Base-by-base conservation (phyloP, 2,329 filamentous ascomycete species). In the Alternaria hordeiaustralica region DNA sequence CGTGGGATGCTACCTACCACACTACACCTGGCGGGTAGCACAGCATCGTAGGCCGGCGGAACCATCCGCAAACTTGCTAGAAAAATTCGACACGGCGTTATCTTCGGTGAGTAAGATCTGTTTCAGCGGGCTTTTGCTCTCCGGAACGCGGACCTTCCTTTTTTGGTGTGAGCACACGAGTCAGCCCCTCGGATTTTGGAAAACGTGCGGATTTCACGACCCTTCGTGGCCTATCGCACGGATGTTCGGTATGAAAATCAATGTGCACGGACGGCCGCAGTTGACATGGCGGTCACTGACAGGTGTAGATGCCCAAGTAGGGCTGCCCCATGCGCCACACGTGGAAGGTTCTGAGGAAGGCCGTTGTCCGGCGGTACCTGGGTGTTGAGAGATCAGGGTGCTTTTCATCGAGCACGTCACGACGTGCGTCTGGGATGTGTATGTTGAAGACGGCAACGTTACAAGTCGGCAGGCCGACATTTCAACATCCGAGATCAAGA, bases 381-480 rank as follows among this genome's bases (percentile, higher is more conserved):
- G 36, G 15, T 61, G 50, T 55, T 55, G 58, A 64, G 47, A 12
- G 33, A 45, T 44, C n/a, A 51, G 28, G 18, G 30, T 56, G 58
- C 53, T 33, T 60, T 45, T 49, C 55, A 56, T 54, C 23, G 21
- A 54, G 23, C 23, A 58, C 43, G 62, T 55, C 63, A 58, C 51
- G 51, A 56, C 36, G 28, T 46, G 44, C 41, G 26, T 25, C 46
- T 21, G 33, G 49, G 20, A 53, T 53, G 28, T 45, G 54, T 46
- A 56, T 23, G 54, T 13, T 43, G 44, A 46, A 26, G 54, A 20
- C 54, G 25, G 41, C 13, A 30, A 13, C 44, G 41, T 53, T 41
- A 53, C 49, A 53, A 55, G 33, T 55, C 15, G 21, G 20, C n/a
- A 55, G 15, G 36, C 23, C 21, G 53, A 28, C 15, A 26, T 20